Base-by-base conservation (phyloP, 2,329 filamentous ascomycete genomes). In the Aspergillus aculeatinus region DNA sequence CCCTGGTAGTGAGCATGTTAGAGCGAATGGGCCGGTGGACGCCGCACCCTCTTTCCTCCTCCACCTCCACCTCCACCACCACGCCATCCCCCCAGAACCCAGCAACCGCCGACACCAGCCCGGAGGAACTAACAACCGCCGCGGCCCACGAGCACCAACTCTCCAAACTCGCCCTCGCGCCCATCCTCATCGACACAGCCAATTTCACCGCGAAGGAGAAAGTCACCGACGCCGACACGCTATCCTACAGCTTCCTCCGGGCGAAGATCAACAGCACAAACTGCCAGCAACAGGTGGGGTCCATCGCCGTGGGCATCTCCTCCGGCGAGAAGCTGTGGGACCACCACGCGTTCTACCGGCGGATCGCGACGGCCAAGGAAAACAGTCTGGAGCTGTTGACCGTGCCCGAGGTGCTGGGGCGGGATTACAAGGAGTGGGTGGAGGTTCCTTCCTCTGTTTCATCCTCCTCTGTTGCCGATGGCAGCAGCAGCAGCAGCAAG, bases 371-470 rank as follows among this genome's bases (percentile, higher is more conserved):
- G 21, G 82, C 85, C 2, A 88, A 87, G 71, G 76, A 79, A 50
- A 78, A 86, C 60, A 82, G 77, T 48, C 70, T 88, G 42, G 80
- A 81, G 47, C 71, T 78, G 2, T 71, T 89, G 25, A 79, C 75
- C 11, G 68, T 86, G 61, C 71, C 79, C 2, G 86, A 87, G 66
- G 81, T 87, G 21, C 71, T 88, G 59, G 79, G 81, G 44, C 84
- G 87, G 61, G 86, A 89, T 69, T 89, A 87, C 68, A 89, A 89
- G 71, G 77, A 83, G 54, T 89, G 86, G 86, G 77, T 76, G 1
- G 82, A 82, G 59, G 70, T 66, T 12, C 58, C 61, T 14, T 47
- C 65, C 4, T 27, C 49, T 1, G 9, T 39, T 10, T 52, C 55
- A 5, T 48, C 35, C 1, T 57, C 55, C 7, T 27, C 23, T 25